Conservation (phyloP, 2,329 filamentous ascomycete genomes). For the Fusarium coicis region DNA sequence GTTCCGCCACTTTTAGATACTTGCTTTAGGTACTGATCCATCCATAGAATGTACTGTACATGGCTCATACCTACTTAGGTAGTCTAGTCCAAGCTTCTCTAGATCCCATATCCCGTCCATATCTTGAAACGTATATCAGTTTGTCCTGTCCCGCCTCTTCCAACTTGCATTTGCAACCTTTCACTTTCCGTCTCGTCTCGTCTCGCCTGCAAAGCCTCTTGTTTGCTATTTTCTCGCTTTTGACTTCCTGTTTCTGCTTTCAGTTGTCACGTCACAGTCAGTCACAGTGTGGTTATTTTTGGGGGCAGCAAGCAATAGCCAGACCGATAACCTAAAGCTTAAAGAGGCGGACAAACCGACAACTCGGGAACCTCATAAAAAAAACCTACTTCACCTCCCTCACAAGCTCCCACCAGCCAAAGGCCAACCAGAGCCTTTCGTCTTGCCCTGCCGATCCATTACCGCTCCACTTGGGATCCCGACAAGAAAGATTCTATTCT, state of each 20-base stretch:
- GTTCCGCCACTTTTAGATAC: conserved; percentile 32
- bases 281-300: conserved; percentile 8
- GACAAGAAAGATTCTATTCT: conserved; percentile 14
- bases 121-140: conserved; percentile 22
- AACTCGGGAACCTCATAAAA: conserved; percentile 3
- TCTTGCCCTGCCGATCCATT: conserved; percentile 40
- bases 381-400: conserved; percentile 20
- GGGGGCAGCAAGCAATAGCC: conserved; percentile 15
- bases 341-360: conserved; percentile 17
- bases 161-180: neutral
- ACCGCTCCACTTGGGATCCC: conserved; percentile 28
- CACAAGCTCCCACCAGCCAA: conserved; percentile 6
- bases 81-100: conserved; percentile 9
- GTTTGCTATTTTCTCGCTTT: conserved; percentile 1
- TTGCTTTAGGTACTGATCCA: neutral
- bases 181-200: neutral
- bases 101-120: conserved; percentile 4
- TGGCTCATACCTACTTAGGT: no score
- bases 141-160: conserved; percentile 15
- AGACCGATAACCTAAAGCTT: conserved; percentile 19
- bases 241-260: conserved; percentile 9
- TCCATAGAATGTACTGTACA: conserved; percentile 10
- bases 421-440: conserved; percentile 4
- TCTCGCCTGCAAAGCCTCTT: neutral
- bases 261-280: conserved; percentile 8